These are phyloP conservation scores for Rhizopus arrhizus DNA, from an alignment of 371 early-diverging fungal species.

Conservation along the genomic window DNA sequence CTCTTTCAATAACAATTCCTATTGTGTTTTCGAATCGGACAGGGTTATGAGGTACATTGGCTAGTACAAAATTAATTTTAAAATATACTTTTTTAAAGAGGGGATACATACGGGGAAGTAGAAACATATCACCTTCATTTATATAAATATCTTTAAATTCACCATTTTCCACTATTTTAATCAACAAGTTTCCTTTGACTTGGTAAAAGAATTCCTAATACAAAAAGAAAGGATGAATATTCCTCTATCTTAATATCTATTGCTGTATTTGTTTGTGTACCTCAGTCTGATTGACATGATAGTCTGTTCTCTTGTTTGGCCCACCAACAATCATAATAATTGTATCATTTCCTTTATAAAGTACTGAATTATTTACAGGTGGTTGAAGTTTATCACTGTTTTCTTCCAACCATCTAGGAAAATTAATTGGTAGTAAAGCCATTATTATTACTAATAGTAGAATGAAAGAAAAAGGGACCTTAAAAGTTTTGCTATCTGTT, in stretches of 20 bases:
- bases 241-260: neutral
- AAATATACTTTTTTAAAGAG: neutral
- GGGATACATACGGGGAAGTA: constrained; percentile 77
- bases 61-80: constrained; percentile 41
- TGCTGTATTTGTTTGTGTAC: constrained; percentile 36
- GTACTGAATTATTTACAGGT: constrained; percentile 91
- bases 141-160: constrained; percentile 83
- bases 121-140: constrained; percentile 92
- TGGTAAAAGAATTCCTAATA: constrained; percentile 95
- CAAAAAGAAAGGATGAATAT: neutral
- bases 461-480: constrained; percentile 13
- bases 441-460: constrained; percentile 24
- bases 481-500: too few species aligned
- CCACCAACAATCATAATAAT: constrained; percentile 89
- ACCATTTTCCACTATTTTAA: constrained; percentile 82
- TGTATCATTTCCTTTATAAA: constrained; percentile 83
- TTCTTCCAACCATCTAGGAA: constrained; percentile 83
- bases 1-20: constrained; percentile 93
- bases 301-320: constrained; percentile 88
- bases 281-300: constrained; percentile 95
- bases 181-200: constrained; percentile 85
- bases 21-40: constrained; percentile 88
- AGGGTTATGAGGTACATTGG: constrained; percentile 91
- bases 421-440: constrained; percentile 82
- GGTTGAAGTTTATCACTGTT: constrained; percentile 85